Conservation (phyloP, 345 rosid species). For the Citrus unshiu region DNA sequence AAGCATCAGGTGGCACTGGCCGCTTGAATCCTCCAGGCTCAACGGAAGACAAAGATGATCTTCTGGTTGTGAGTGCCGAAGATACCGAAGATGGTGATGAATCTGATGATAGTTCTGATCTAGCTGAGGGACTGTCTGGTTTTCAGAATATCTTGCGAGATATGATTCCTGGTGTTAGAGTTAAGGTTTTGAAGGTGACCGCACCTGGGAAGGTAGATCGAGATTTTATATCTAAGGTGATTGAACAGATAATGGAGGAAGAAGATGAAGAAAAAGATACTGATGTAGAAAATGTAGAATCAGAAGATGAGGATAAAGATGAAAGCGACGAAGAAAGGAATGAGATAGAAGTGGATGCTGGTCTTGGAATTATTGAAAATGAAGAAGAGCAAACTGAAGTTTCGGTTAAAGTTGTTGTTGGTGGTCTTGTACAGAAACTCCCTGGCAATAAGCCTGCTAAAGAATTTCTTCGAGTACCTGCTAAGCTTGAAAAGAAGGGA, state of each 20-base stretch:
- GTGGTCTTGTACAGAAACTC: conserved; percentile 60
- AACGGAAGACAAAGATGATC: conserved; percentile 52
- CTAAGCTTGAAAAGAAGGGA: conserved; percentile 62
- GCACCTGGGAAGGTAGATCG: conserved; percentile 69
- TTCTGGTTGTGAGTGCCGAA: conserved; percentile 47
- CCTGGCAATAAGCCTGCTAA: conserved; percentile 43
- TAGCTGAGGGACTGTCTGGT: conserved; percentile 67
- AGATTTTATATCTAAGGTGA: conserved; percentile 82
- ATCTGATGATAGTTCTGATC: conserved; percentile 66
- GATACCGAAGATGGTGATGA: conserved; percentile 58
- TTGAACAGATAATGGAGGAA: conserved; percentile 76
- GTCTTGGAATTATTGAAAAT: conserved; percentile 45
- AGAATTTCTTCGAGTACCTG: conserved; percentile 72
- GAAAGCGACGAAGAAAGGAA: conserved; percentile 54
- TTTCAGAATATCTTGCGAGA: conserved; percentile 70
- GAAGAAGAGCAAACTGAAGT: conserved; percentile 58
- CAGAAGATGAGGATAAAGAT: conserved; percentile 50
- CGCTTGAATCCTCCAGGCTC: conserved; percentile 41
- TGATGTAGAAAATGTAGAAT: conserved; percentile 57
- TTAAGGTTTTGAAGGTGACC: conserved; percentile 84
- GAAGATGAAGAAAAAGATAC: conserved; percentile 64
- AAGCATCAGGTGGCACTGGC: conserved; percentile 37
- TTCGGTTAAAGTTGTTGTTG: conserved; percentile 75
- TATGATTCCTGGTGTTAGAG: conserved; percentile 84
- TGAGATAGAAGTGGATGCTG: conserved; percentile 50